phyloP scores from a whole-genome alignment of 352 stramenopile genomes.

The Thraustochytrium aureum region DNA sequence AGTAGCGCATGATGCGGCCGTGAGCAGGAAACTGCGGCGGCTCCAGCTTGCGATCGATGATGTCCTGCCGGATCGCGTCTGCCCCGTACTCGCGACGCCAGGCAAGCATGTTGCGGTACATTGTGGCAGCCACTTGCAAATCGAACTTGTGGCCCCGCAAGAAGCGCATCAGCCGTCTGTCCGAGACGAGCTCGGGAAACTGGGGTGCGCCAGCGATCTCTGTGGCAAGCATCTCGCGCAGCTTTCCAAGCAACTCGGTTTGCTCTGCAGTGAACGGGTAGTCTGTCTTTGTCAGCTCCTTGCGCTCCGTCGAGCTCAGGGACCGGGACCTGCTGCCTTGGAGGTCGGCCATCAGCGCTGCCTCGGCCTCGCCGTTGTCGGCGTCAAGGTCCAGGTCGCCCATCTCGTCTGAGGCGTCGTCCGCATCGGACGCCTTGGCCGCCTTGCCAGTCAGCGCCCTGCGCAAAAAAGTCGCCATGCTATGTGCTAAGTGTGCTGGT shows the following conservation, averaged over 20 bases:
- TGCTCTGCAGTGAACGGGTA: conserved; percentile 10
- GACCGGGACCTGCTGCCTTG: no score
- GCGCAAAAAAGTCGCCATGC: no score
- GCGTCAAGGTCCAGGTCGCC: no score
- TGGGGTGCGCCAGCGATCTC: neutral
- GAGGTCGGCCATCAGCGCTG: no score
- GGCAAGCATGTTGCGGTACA: conserved; percentile 31
- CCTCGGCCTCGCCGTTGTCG: no score
- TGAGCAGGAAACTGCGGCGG: conserved; percentile 34
- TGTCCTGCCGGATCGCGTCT: conserved; percentile 41
- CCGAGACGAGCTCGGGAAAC: neutral
- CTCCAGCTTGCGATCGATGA: neutral
- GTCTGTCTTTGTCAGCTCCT: neutral
- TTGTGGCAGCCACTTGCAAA: neutral
- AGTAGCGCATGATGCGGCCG: conserved; percentile 9
- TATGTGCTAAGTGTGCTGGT: no score
- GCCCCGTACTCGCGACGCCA: conserved; percentile 28
- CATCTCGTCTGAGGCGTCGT: no score
- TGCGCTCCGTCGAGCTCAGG: neutral
- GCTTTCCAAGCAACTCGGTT: neutral
- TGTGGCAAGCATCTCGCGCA: neutral
- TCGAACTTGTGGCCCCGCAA: conserved; percentile 51
- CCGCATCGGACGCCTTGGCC: no score
- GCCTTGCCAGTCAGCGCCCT: no score
- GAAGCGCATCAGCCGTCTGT: conserved; percentile 14